Evolutionary conservation across 139 green algal species (phyloP), one percentile per base, ranked within the genome.

Genomic region (Micractinium sp.): DNA sequence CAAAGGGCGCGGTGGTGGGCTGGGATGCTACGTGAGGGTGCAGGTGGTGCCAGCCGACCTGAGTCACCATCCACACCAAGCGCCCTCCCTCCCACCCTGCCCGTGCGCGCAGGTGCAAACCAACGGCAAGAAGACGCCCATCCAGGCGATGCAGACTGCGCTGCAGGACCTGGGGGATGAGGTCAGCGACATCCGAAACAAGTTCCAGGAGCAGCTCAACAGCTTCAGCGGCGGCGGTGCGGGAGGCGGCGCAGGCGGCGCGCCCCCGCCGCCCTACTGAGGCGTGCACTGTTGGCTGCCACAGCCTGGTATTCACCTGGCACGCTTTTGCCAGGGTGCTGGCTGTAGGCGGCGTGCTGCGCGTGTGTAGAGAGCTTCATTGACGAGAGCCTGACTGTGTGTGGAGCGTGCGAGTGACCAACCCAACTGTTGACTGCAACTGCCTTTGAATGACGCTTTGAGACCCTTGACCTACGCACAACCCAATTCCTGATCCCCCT

Each of bases 141-240:
- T 92, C 22, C 67, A 89, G 7, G 93, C 91, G 3, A 86, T 96
- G 87, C 35, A 89, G 25, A 89, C 93, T 41, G 88, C 95, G 9
- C 85, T 97, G 35, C 74, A 91, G 61, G 92, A 94, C 61, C 87
- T 97, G 31, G 76, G 74, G 0, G 89, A 85, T 39, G 94, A 96
- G 33, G 69, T 93, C 38, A 33, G 75, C 2, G 73, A 85, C 47
- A 85, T 91, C 29, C 83, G 77, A 7, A 41, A 38, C 29, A 79
- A 91, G 73, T 93, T 92, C 76, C 38, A 81, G 80, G 23, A 82
- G 20, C 36, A 81, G 85, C 41, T 82, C 2, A 19, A 71, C 5
- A 31, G 23, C n/a, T 23, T 80, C 29, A 77, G 36, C 19, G 74
- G 74, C 74, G 74, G 74, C 74, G 74, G 74, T 12, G 20, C 63